Evolutionary conservation across 495 filamentous ascomycete genomes (phyloP).

Genomic region (Hyphodiscus hymeniophilus): DNA sequence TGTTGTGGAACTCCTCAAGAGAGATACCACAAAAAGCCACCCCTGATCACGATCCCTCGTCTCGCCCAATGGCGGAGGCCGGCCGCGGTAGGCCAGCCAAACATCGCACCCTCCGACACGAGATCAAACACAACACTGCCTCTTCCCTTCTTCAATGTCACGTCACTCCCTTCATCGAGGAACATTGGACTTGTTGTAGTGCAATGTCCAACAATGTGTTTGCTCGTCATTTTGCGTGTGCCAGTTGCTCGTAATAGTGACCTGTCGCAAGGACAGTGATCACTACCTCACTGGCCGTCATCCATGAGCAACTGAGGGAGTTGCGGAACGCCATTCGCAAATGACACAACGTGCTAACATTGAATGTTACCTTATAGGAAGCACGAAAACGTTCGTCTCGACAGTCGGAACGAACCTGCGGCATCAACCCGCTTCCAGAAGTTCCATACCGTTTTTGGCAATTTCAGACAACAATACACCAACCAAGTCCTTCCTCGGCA

Average conservation of each 20-base stretch:
- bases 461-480: conserved; percentile 13
- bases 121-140: conserved; percentile 20
- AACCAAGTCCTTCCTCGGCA: conserved; percentile 21
- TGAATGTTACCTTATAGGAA: conserved; percentile 20
- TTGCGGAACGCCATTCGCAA: conserved; percentile 22
- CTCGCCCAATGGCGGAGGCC: too few relatives aligned
- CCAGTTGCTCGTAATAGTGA: conserved; percentile 17
- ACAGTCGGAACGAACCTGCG: conserved; percentile 16
- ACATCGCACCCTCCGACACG: too few relatives aligned
- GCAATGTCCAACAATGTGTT: conserved; percentile 16
- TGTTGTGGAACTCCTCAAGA: too few relatives aligned
- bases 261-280: conserved; percentile 4
- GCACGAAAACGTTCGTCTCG: conserved; percentile 22
- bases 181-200: conserved; percentile 6
- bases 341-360: conserved; percentile 26
- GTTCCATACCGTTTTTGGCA: conserved; percentile 4
- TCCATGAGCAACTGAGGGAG: conserved; percentile 15
- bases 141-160: conserved; percentile 18
- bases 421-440: conserved; percentile 22
- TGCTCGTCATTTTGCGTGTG: conserved; percentile 18
- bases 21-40: too few relatives aligned
- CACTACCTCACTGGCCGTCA: conserved; percentile 16
- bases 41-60: too few relatives aligned
- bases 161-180: conserved; percentile 13
- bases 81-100: too few relatives aligned